Conservation (phyloP, 1,139 yeast genomes). For the Torulaspora pretoriensis region DNA sequence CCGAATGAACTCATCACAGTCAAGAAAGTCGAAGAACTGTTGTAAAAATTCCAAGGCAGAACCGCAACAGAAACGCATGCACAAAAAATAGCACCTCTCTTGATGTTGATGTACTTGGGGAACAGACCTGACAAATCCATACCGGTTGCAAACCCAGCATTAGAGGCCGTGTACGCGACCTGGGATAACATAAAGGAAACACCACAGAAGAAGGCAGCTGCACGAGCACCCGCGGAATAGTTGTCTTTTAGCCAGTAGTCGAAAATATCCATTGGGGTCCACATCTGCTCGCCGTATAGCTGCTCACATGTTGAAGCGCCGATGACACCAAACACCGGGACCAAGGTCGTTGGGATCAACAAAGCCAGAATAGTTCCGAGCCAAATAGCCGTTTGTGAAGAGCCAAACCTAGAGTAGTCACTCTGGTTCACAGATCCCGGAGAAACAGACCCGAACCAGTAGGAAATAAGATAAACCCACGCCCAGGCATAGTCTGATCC, state of each 20-base stretch:
- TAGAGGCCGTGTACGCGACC: constrained; percentile 46
- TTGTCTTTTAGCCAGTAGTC: constrained; percentile 35
- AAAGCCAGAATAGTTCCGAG: constrained; percentile 39
- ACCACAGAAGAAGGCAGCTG: constrained; percentile 47
- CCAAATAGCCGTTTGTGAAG: constrained; percentile 36
- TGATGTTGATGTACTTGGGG: constrained; percentile 49
- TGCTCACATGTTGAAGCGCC: constrained; percentile 40
- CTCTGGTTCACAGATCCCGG: constrained; percentile 39
- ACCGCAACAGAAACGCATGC: constrained; percentile 44
- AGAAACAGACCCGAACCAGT: constrained; percentile 46
- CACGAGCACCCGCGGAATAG: constrained; percentile 43
- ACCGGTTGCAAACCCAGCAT: constrained; percentile 51
- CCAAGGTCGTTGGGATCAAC: constrained; percentile 41
- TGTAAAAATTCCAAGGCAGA: constrained; percentile 50
- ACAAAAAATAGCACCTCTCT: constrained; percentile 46
- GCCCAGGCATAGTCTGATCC: constrained; percentile 41
- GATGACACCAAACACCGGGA: constrained; percentile 43
- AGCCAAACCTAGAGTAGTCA: constrained; percentile 42
- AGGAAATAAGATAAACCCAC: constrained; percentile 43
- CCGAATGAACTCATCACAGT: constrained; percentile 45
- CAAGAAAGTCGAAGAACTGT: constrained; percentile 43
- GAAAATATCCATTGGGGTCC: constrained; percentile 42
- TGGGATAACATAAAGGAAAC: constrained; percentile 46
- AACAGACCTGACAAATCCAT: constrained; percentile 48
- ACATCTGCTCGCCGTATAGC: constrained; percentile 38